phyloP scores from a whole-genome alignment of 2,329 filamentous ascomycete species.

The Aphanocladium album region DNA sequence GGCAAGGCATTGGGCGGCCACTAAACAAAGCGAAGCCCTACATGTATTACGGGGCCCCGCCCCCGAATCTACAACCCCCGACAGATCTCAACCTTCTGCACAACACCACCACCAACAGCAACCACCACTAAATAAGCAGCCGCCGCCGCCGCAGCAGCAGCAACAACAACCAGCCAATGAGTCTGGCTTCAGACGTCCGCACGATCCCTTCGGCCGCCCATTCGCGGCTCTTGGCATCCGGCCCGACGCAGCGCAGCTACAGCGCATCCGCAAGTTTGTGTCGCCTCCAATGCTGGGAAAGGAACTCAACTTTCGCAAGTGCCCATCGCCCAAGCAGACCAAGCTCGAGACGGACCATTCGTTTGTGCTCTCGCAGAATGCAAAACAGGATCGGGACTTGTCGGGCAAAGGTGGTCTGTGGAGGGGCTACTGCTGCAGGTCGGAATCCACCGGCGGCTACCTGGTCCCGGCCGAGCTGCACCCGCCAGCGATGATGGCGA shows the following conservation, averaged over 20 bases:
- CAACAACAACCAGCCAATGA: conserved; percentile 20
- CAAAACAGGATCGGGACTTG: conserved; percentile 48
- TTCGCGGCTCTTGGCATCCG: conserved; percentile 36
- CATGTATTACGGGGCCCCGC: conserved; percentile 12
- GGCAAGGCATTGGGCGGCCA: conserved; percentile 22
- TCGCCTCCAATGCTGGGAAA: conserved; percentile 84
- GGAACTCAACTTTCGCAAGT: conserved; percentile 75
- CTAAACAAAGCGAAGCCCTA: conserved; percentile 8
- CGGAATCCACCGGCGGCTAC: conserved; percentile 30
- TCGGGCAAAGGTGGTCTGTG: conserved; percentile 65
- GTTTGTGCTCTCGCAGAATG: conserved; percentile 42
- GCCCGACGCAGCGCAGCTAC: conserved; percentile 36
- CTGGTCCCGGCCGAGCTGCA: conserved; percentile 40
- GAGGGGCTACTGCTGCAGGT: conserved; percentile 63
- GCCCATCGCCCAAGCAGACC: conserved; percentile 76
- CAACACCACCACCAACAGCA: neutral
- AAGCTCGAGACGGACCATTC: conserved; percentile 75
- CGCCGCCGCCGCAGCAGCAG: neutral
- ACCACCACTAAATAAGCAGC: neutral
- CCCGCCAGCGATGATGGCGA: conserved; percentile 45
- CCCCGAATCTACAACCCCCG: neutral
- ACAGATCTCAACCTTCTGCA: conserved; percentile 11
- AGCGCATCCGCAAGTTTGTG: conserved; percentile 46
- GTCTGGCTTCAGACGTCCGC: conserved; percentile 34
- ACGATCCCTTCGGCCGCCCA: conserved; percentile 37